Conservation (phyloP, 2,329 filamentous ascomycete species). For the Alternaria incomplexa region DNA sequence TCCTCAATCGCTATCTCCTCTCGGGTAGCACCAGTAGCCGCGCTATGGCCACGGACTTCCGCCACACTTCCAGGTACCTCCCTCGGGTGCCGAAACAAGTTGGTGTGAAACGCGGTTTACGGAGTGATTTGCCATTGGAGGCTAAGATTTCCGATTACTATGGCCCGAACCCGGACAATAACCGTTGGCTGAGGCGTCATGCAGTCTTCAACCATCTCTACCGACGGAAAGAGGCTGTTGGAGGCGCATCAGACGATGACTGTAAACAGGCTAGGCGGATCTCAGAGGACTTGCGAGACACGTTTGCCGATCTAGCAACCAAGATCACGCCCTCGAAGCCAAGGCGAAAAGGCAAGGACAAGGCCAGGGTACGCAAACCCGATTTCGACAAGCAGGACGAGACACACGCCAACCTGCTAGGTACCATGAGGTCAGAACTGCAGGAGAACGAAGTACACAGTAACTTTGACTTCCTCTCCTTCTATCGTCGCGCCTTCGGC, state of each 20-base stretch:
- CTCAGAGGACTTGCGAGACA: slow-evolving; percentile 1
- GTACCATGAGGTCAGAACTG: slow-evolving; percentile 10
- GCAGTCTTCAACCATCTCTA: slow-evolving; percentile 22
- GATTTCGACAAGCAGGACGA: slow-evolving; percentile 6
- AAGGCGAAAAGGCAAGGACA: slow-evolving; percentile 7
- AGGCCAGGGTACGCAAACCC: slow-evolving; percentile 5
- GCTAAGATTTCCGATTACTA: slow-evolving; percentile 19
- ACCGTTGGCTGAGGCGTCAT: slow-evolving; percentile 23
- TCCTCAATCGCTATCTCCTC: slow-evolving; percentile 10
- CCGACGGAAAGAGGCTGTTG: background rate
- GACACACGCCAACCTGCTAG: slow-evolving; percentile 9
- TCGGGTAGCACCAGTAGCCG: slow-evolving; percentile 5
- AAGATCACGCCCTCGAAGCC: background rate
- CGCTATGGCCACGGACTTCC: slow-evolving; percentile 7
- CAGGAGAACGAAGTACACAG: slow-evolving; percentile 19
- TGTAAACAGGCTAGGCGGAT: background rate
- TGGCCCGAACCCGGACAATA: background rate
- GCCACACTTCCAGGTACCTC: background rate
- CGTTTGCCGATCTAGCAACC: slow-evolving; percentile 5
- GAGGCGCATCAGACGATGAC: background rate
- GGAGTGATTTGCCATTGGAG: slow-evolving; percentile 9
- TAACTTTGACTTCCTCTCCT: slow-evolving; percentile 28
- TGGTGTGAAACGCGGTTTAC: slow-evolving; percentile 17
- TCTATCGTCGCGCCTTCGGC: slow-evolving; percentile 21
- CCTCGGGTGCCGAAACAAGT: background rate